Conservation (phyloP, 306 rosid genomes). For the Purshia tridentata region DNA sequence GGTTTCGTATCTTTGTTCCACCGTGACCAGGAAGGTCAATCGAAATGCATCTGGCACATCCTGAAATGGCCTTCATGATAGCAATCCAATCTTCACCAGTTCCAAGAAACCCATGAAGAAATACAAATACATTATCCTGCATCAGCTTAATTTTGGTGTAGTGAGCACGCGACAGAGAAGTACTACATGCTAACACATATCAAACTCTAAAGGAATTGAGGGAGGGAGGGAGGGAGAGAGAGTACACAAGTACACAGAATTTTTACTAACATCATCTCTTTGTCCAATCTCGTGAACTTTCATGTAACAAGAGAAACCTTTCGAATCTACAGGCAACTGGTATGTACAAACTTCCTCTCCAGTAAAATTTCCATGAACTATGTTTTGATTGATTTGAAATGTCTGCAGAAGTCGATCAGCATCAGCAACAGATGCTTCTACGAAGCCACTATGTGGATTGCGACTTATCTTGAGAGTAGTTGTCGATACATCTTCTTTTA, state of each 20-base stretch:
- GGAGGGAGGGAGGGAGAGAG: background rate
- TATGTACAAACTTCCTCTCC: slow-evolving; percentile 50
- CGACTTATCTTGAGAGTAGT: slow-evolving; percentile 53
- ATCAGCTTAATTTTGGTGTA: slow-evolving; percentile 32
- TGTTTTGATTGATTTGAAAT: slow-evolving; percentile 55
- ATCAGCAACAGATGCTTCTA: slow-evolving; percentile 72
- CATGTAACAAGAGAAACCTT: slow-evolving; percentile 48
- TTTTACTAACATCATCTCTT: slow-evolving; percentile 54
- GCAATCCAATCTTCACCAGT: slow-evolving; percentile 83
- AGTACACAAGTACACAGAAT: slow-evolving; percentile 1
- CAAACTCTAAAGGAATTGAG: slow-evolving; percentile 3
- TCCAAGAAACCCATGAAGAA: slow-evolving; percentile 98
- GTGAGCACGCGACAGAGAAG: slow-evolving; percentile 33
- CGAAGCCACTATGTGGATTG: slow-evolving; percentile 53
- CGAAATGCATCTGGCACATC: slow-evolving; percentile 79
- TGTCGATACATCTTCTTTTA: slow-evolving; percentile 69
- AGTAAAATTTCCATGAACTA: slow-evolving; percentile 36
- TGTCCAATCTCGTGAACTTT: slow-evolving; percentile 74
- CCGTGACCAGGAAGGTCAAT: slow-evolving; percentile 96
- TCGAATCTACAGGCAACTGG: slow-evolving; percentile 41
- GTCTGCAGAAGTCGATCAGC: slow-evolving; percentile 56
- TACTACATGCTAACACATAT: background rate
- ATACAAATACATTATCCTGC: slow-evolving; percentile 71
- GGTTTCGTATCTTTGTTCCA: slow-evolving; percentile 45
- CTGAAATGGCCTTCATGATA: slow-evolving; percentile 78